Percentiles rank a stretch among this genome's conserved stretches.
phyloP scores from a whole-genome alignment of 2,329 filamentous ascomycete species.

The Chrysoporthe deuterocubensis region DNA sequence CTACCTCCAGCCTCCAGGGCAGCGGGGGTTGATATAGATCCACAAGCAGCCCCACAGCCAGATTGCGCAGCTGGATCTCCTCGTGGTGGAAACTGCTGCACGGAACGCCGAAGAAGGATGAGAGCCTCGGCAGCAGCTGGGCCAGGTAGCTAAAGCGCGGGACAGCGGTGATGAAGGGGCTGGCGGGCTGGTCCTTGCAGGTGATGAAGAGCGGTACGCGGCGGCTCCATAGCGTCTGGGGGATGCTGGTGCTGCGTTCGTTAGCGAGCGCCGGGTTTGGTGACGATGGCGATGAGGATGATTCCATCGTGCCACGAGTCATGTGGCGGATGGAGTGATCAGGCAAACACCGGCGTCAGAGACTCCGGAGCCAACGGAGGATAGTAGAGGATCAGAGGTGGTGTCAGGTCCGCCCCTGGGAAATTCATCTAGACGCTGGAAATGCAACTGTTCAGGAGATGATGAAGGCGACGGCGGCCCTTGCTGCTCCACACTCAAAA shows the following conservation, averaged over 20 bases:
- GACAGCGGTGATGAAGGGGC: constrained; percentile 57
- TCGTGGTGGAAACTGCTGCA: constrained; percentile 65
- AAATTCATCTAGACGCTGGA: neutral
- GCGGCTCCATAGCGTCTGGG: constrained; percentile 58
- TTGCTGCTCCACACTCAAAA: neutral
- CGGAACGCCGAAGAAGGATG: constrained; percentile 55
- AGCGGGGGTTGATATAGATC: constrained; percentile 60
- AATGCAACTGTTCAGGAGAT: neutral
- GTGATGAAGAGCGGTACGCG: constrained; percentile 60
- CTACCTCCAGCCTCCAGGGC: constrained; percentile 60
- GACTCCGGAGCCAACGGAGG: neutral
- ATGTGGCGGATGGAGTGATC: neutral
- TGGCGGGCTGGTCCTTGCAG: constrained; percentile 50
- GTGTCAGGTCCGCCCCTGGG: neutral
- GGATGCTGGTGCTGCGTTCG: constrained; percentile 34
- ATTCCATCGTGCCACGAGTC: constrained; percentile 18
- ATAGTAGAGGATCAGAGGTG: neutral
- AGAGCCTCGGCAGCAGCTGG: constrained; percentile 58
- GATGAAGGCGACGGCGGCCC: neutral
- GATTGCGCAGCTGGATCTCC: constrained; percentile 55
- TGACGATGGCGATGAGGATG: constrained; percentile 15
- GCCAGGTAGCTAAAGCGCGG: constrained; percentile 65
- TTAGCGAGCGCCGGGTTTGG: constrained; percentile 13
- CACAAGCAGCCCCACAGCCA: constrained; percentile 57
- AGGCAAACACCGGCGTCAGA: neutral